Evolutionary conservation across 305 asterid species (phyloP).

Genomic region (Fraxinus platypoda): DNA sequence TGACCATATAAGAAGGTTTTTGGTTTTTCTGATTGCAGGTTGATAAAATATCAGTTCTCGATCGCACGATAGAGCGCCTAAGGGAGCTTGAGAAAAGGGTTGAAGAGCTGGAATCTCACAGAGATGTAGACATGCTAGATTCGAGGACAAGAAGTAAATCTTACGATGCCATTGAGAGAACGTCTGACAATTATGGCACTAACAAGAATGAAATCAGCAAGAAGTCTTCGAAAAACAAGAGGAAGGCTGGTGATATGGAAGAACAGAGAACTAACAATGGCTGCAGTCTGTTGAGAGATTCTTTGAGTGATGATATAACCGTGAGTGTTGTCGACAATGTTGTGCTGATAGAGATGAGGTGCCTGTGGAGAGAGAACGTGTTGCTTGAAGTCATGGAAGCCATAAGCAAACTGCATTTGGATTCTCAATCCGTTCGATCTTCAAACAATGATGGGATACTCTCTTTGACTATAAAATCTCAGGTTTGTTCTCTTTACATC

Average conservation of each 20-base stretch:
- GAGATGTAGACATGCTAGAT: constrained; percentile 39
- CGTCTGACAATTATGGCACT: constrained; percentile 61
- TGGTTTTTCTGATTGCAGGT: constrained; percentile 45
- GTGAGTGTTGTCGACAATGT: constrained; percentile 51
- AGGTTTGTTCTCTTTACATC: constrained; percentile 44
- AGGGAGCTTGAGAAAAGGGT: constrained; percentile 69
- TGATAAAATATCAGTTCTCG: constrained; percentile 81
- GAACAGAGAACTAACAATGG: constrained; percentile 35
- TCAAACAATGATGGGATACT: constrained; percentile 60
- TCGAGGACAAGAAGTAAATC: constrained; percentile 42
- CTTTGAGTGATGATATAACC: constrained; percentile 40
- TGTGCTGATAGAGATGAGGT: constrained; percentile 56
- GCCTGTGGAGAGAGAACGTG: constrained; percentile 58
- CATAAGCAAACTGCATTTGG: constrained; percentile 49
- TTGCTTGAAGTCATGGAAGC: constrained; percentile 59
- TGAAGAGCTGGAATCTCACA: constrained; percentile 58
- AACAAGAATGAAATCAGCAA: constrained; percentile 32
- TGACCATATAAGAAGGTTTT: not conserved
- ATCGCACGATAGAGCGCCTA: constrained; percentile 74
- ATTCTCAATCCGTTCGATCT: constrained; percentile 54
- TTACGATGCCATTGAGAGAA: constrained; percentile 59
- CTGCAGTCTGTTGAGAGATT: constrained; percentile 35
- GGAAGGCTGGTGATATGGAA: constrained; percentile 54
- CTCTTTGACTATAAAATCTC: constrained; percentile 55
- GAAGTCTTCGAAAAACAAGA: constrained; percentile 48